Conservation (phyloP, 2,329 filamentous ascomycete species). For the Phaeosphaeria sp. region DNA sequence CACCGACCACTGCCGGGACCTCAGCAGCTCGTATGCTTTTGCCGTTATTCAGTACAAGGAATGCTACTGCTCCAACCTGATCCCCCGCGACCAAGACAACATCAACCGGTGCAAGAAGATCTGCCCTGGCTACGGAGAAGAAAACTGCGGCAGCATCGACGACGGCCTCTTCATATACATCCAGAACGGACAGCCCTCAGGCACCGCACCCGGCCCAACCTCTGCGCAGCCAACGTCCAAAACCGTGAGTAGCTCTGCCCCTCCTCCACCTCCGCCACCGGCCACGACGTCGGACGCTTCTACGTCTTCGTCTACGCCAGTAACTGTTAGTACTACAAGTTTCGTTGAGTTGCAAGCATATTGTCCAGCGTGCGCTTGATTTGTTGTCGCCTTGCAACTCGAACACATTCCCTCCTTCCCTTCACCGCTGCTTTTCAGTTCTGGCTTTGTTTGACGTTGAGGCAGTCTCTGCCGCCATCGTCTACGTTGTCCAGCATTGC, state of each 20-base stretch:
- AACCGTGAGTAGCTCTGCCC: constrained; percentile 31
- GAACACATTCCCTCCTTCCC: background rate
- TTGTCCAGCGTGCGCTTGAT: constrained; percentile 8
- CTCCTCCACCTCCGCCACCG: constrained; percentile 11
- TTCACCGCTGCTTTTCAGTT: constrained; percentile 1
- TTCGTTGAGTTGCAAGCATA: constrained; percentile 26
- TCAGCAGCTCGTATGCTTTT: constrained; percentile 63
- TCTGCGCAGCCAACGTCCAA: constrained; percentile 34
- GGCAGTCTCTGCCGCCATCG: constrained; percentile 43
- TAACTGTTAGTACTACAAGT: constrained; percentile 39
- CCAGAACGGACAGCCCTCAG: constrained; percentile 59
- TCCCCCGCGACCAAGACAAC: constrained; percentile 57
- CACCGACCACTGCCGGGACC: constrained; percentile 61
- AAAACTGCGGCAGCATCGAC: constrained; percentile 68
- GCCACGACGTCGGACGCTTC: constrained; percentile 20
- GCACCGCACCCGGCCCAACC: constrained; percentile 59
- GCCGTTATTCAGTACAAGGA: constrained; percentile 69
- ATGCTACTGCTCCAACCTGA: constrained; percentile 80
- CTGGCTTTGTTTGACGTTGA: constrained; percentile 38
- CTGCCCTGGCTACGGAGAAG: constrained; percentile 73
- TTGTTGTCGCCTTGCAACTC: constrained; percentile 4
- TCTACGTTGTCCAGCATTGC: constrained; percentile 32
- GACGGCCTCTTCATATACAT: constrained; percentile 71
- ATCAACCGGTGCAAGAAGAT: constrained; percentile 59
- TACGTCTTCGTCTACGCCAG: constrained; percentile 20